phyloP scores from a whole-genome alignment of 2,329 filamentous ascomycete species.

The Gaeumannomyces sp. region DNA sequence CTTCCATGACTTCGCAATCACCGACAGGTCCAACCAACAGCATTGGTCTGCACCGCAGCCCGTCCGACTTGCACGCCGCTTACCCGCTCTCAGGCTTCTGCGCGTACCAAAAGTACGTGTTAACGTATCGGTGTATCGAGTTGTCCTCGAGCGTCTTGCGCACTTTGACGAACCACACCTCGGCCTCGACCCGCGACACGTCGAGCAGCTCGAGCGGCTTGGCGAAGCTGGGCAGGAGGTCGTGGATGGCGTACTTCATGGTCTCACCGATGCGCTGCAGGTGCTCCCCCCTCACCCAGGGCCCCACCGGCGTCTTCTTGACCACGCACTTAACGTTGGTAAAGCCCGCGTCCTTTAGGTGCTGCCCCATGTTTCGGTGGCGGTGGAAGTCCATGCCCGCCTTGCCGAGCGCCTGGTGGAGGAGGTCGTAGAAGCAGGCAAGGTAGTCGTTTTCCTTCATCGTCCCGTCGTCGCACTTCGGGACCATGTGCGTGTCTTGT shows the following conservation, averaged over 20 bases:
- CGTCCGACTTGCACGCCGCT: not conserved
- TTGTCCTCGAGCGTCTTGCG: conserved; percentile 27
- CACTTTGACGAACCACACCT: conserved; percentile 25
- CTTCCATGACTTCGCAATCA: too few relatives aligned
- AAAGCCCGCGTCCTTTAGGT: conserved; percentile 36
- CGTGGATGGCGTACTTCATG: conserved; percentile 29
- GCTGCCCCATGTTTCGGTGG: conserved; percentile 23
- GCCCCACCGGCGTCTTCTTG: conserved; percentile 38
- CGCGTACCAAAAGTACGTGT: conserved; percentile 32
- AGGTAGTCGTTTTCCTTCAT: conserved; percentile 35
- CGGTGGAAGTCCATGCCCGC: conserved; percentile 31
- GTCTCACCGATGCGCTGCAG: conserved; percentile 34
- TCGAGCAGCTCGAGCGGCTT: conserved; percentile 31
- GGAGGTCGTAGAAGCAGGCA: conserved; percentile 22
- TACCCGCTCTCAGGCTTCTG: conserved; percentile 26
- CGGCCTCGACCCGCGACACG: conserved; percentile 25
- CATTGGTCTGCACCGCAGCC: too few relatives aligned
- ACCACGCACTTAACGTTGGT: conserved; percentile 30
- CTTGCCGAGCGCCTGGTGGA: conserved; percentile 22
- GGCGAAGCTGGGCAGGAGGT: conserved; percentile 30
- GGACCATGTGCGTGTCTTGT: conserved; percentile 36
- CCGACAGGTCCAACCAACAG: too few relatives aligned
- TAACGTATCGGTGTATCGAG: conserved; percentile 32
- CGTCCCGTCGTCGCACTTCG: conserved; percentile 38
- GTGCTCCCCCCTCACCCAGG: conserved; percentile 34